phyloP scores from a whole-genome alignment of 192 early-diverging fungal species.

The Backusella tuberculispora region DNA sequence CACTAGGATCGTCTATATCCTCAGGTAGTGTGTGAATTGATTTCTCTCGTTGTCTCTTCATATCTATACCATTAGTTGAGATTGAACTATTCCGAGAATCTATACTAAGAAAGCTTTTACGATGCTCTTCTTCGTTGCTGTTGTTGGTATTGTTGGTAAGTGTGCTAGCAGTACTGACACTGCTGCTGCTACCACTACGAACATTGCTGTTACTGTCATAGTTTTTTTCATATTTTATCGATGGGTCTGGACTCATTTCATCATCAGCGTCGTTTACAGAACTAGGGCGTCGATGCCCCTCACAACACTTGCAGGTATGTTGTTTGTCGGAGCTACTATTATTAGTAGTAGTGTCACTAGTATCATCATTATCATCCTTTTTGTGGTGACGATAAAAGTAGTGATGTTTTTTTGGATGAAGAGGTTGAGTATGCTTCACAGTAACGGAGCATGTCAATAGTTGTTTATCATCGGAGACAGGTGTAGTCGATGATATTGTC shows the following conservation, averaged over 20 bases:
- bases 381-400: background rate
- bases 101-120: background rate
- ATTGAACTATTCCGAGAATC: background rate
- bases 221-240: background rate
- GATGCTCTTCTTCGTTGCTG: background rate
- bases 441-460: background rate
- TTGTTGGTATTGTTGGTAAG: background rate
- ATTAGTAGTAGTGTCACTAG: too few relatives aligned
- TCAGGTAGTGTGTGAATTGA: slow-evolving; percentile 6
- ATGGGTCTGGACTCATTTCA: background rate
- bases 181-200: too few relatives aligned
- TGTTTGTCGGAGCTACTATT: background rate
- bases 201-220: background rate
- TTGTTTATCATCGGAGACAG: background rate
- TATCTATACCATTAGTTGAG: background rate
- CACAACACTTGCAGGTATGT: background rate
- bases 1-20: background rate
- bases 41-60: background rate
- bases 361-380: background rate
- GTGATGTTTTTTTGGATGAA: background rate
- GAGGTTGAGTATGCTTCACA: background rate
- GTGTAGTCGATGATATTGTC: background rate
- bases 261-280: slow-evolving; percentile 5
- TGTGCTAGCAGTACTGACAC: background rate
- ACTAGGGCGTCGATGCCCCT: background rate